Evolutionary conservation across 306 rosid species (phyloP).

Genomic region (Quillaja saponaria): DNA sequence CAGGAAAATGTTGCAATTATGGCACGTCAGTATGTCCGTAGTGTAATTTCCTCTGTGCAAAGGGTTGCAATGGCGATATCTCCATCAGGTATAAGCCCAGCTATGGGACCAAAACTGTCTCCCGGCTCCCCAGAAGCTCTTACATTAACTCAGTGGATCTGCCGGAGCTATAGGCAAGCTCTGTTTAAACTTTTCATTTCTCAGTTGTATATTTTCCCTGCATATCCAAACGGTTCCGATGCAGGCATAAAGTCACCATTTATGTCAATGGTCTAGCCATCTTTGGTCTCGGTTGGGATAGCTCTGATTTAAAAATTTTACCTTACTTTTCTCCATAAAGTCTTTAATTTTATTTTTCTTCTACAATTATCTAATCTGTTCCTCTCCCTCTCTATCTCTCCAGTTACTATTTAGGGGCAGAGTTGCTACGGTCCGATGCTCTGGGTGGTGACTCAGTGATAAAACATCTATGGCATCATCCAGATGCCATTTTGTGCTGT

Average conservation of each 20-base stretch:
- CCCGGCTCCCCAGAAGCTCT: conserved; percentile 89
- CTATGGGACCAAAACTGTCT: conserved; percentile 64
- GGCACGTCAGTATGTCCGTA: conserved; percentile 89
- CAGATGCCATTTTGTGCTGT: conserved; percentile 90
- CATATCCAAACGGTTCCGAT: not conserved
- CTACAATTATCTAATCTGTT: not conserved
- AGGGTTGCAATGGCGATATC: conserved; percentile 96
- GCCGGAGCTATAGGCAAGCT: conserved; percentile 84
- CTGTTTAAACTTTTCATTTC: not conserved
- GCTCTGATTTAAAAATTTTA: no score
- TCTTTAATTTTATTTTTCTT: conserved; percentile 4
- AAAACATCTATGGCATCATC: conserved; percentile 88
- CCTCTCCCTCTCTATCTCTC: not conserved
- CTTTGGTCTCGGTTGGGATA: no score
- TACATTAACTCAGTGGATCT: conserved; percentile 86
- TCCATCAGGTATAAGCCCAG: conserved; percentile 67
- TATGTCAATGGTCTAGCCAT: no score
- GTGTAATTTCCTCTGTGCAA: conserved; percentile 88
- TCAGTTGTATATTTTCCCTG: not conserved
- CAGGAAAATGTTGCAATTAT: conserved; percentile 80
- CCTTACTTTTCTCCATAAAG: not conserved
- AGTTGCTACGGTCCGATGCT: conserved; percentile 66
- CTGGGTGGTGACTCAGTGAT: conserved; percentile 58
- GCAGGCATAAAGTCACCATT: not conserved
- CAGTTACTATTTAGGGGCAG: conserved; percentile 72